Evolutionary conservation across 352 stramenopile genomes (phyloP), one percentile per base, ranked within the genome.

Genomic region (Phytophthora chlamydospora): DNA sequence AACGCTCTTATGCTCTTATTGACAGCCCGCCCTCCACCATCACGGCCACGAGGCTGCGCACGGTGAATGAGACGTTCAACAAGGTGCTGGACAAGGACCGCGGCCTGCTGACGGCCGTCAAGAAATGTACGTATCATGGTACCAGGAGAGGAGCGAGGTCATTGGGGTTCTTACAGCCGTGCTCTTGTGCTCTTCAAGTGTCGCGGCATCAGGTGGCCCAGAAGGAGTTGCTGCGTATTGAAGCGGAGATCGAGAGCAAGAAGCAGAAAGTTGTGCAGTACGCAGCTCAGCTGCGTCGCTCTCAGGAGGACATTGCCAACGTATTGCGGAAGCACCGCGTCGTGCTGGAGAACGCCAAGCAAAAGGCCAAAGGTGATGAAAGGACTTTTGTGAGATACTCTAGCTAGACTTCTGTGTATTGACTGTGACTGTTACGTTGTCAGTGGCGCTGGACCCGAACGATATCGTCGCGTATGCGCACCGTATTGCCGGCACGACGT

Each of bases 391-490:
- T 7, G 1, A 11, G 39, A 4, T 42, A 29, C 27, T 9, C 32
- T 13, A n/a, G 29, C 0, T 40, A 9, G 35, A 7, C 46, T 32
- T 53, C 6, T 46, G 1, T 58, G 5, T 41, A 19, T 39, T 61
- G 6, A 21, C 27, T 48, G 27, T 46, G 40, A 9, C 10, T 14
- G 0, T 43, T 6, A 34, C 13, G 12, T n/a, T 34, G 41, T 21
- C 51, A 92, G 80, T 82, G 24, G 64, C 88, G 39, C 60, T 93
- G 51, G 80, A 91, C 44, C 81, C 83, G 12, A 75, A 63, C 1
- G 78, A 93, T 12, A 66, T 95, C 19, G 78, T 95, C 12, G 83
- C 85, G 21, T 95, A 95, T 64, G 83, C 85, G 36, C 85, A 95
- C 41, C 80, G 82, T 27, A 91, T 95, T 70, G 83, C 83, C 0